These are phyloP conservation scores for Moricandia moricandioides DNA, from an alignment of 345 rosid genomes.

Conservation along the genomic window DNA sequence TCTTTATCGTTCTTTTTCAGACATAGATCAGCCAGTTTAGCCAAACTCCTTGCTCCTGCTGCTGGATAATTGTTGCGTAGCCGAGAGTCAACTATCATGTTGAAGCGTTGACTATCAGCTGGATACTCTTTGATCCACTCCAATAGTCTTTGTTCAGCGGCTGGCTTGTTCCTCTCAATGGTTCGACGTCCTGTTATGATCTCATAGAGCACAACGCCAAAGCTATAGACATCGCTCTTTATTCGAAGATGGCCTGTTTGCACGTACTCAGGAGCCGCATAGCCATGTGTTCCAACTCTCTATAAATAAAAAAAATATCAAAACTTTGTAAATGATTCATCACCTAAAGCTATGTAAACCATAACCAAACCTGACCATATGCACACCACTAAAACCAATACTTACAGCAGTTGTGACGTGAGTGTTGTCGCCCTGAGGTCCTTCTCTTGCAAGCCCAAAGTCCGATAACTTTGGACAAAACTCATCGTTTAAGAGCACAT, in stretches of 20 bases:
- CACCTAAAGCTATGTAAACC: neutral
- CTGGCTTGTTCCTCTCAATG: slow-evolving; percentile 65
- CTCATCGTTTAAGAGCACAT: slow-evolving; percentile 64
- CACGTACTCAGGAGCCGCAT: slow-evolving; percentile 59
- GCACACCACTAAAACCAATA: neutral
- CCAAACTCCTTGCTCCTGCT: slow-evolving; percentile 54
- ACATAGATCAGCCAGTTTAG: slow-evolving; percentile 68
- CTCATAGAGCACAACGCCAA: slow-evolving; percentile 83
- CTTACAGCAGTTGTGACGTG: slow-evolving; percentile 95
- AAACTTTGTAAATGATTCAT: neutral
- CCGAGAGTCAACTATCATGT: slow-evolving; percentile 61
- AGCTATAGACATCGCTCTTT: slow-evolving; percentile 85
- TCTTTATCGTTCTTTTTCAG: slow-evolving; percentile 57
- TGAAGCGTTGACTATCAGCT: slow-evolving; percentile 53
- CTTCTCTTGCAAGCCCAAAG: slow-evolving; percentile 92
- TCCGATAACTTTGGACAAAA: slow-evolving; percentile 78
- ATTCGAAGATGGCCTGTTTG: slow-evolving; percentile 79
- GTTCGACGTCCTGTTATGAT: slow-evolving; percentile 78
- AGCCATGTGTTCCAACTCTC: slow-evolving; percentile 93
- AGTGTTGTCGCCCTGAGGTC: slow-evolving; percentile 62
- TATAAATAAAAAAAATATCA: slow-evolving; percentile 11
- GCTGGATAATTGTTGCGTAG: slow-evolving; percentile 54
- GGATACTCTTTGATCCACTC: slow-evolving; percentile 80
- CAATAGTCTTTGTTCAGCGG: slow-evolving; percentile 56
- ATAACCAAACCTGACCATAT: neutral